A percentile compares a stretch with the other conserved stretches of the same genome.
phyloP scores from a whole-genome alignment of 2,329 filamentous ascomycete species.

The Exophiala mesophila region DNA sequence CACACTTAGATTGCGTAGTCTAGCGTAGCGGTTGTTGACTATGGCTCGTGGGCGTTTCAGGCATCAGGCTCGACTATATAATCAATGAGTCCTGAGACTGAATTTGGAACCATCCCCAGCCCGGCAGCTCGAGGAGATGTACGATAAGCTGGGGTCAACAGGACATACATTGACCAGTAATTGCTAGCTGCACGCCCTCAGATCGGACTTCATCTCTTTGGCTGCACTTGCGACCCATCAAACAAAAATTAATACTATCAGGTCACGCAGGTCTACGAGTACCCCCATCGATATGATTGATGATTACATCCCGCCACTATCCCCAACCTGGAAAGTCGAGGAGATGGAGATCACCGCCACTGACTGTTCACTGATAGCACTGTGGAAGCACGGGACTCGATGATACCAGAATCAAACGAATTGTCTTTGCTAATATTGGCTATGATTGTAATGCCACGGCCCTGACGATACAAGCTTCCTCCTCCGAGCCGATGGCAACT shows the following conservation, averaged over 20 bases:
- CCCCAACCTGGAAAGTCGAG: conserved; percentile 3
- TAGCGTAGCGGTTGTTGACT: too few relatives aligned
- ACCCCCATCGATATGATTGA: neutral
- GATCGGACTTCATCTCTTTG: neutral
- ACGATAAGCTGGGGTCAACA: too few relatives aligned
- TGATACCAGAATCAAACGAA: too few relatives aligned
- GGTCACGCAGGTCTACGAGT: neutral
- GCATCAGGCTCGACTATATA: too few relatives aligned
- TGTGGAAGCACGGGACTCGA: too few relatives aligned
- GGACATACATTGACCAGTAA: neutral
- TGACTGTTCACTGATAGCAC: too few relatives aligned
- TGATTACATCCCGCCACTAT: neutral
- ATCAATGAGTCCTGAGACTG: too few relatives aligned
- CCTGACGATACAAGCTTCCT: neutral
- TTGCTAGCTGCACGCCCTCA: neutral
- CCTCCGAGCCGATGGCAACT: neutral
- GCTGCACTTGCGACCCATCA: too few relatives aligned
- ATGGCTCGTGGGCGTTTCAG: too few relatives aligned
- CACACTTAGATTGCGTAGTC: too few relatives aligned
- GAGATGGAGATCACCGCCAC: conserved; percentile 3
- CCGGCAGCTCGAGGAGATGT: conserved; percentile 3
- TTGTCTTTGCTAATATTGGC: too few relatives aligned
- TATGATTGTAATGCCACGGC: neutral
- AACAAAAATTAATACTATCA: too few relatives aligned
- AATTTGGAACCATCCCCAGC: neutral